Percentiles rank a stretch among this genome's conserved stretches.
Conservation (phyloP, 129 eudicot species). For the Cynara cardunculus region DNA sequence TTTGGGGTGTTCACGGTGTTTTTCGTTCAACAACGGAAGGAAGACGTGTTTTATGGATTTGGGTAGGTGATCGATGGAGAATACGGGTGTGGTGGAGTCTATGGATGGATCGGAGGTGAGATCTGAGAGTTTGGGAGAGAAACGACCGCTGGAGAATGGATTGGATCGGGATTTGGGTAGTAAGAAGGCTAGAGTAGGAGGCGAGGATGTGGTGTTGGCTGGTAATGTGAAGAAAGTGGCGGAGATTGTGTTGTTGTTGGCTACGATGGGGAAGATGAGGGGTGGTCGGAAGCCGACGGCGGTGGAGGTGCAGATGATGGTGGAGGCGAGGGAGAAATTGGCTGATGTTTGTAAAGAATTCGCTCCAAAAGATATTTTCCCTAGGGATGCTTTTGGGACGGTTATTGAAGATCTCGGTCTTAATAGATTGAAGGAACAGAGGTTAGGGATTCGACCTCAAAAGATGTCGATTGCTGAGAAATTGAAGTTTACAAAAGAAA, state of each 20-base stretch:
- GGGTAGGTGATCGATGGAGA: conserved; percentile 43
- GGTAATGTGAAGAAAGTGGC: conserved; percentile 57
- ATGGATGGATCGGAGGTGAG: conserved; percentile 17
- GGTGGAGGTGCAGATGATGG: conserved; percentile 72
- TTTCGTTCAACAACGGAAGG: not conserved
- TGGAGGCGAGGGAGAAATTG: conserved; percentile 59
- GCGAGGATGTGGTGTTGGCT: conserved; percentile 16
- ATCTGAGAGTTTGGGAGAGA: conserved; percentile 24
- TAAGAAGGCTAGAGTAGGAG: conserved; percentile 36
- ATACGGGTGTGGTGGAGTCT: conserved; percentile 5
- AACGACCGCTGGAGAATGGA: conserved; percentile 33
- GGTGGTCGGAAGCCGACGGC: conserved; percentile 60
- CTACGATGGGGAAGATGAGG: conserved; percentile 86
- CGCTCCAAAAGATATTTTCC: conserved; percentile 80
- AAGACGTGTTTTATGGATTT: conserved; percentile 14
- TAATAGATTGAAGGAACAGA: conserved; percentile 46
- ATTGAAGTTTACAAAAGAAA: conserved; percentile 47
- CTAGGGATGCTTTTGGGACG: conserved; percentile 60
- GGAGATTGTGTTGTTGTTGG: conserved; percentile 83
- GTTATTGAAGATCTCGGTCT: conserved; percentile 86
- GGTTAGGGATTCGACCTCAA: conserved; percentile 56
- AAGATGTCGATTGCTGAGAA: conserved; percentile 72
- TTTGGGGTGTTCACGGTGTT: not conserved
- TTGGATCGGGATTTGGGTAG: conserved; percentile 21
- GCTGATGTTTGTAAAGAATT: conserved; percentile 58